Base-by-base conservation (phyloP, 306 rosid genomes). In the Fragaria vesca region DNA sequence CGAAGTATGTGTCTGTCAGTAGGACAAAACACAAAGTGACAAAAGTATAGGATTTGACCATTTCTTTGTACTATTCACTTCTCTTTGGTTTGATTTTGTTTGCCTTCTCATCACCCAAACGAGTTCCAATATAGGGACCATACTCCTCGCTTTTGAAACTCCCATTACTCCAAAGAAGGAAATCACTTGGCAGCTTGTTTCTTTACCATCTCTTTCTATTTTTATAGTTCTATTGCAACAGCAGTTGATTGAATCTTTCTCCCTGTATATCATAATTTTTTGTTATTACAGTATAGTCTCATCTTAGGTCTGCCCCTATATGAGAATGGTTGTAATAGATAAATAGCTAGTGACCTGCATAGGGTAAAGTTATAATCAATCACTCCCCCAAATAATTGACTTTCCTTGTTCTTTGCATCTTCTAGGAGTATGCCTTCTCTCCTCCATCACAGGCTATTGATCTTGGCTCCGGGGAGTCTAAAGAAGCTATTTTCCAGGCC, bases 361-460 rank as follows among this genome's bases (percentile, higher is more conserved):
- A 83, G 76, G 54, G 51, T 54, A 18, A 51, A 43, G 68, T 51
- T 80, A 34, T 79, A 76, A 69, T 76, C 18, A 69, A 70, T 66
- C 70, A 57, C 78, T 83, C 75, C 58, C 77, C 79, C 83, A 2
- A 10, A 45, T 7, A 28, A 38, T 50, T 73, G 47, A 45, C 20
- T 28, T 72, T 38, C 75, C 51, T 5, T 75, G 61, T 57, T 73
- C 74, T 30, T 57, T 58, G 34, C 69, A 20, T 74, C 58, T 8
- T 73, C 77, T 43, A 93, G 99, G 99, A 95, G 80, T 93, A 85
- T 83, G 96, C 99, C 74, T 95, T 95, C 87, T 91, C 91, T 67
- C 99, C 99, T 79, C 65, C 97, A 20, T 91, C 97, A 65, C 93
- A 88, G 89, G 89, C 99, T 9, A 90, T 93, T 78, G 99, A 95